A percentile compares a stretch with the other conserved stretches of the same genome.
These are phyloP conservation scores for Piper longum DNA, from an alignment of 164 flowering plant genomes.

Conservation along the genomic window DNA sequence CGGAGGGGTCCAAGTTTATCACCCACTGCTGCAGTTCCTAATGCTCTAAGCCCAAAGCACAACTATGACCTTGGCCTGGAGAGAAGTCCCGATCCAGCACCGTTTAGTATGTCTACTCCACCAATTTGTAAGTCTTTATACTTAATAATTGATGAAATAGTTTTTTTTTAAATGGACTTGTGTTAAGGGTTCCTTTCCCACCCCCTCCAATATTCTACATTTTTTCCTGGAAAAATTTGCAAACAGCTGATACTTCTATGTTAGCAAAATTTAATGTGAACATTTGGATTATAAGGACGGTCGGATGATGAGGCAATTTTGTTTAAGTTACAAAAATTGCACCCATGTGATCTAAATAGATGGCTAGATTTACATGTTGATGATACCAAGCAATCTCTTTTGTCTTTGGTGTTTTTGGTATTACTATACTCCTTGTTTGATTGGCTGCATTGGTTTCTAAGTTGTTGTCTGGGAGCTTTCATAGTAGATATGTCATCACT, in stretches of 20 bases:
- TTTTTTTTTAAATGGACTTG: too few relatives aligned
- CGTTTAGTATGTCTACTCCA: slow-evolving; percentile 14
- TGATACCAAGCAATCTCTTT: too few relatives aligned
- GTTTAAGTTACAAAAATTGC: not conserved
- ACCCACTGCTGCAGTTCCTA: slow-evolving; percentile 21
- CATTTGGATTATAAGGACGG: not conserved
- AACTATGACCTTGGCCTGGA: slow-evolving; percentile 6
- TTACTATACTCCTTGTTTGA: too few relatives aligned
- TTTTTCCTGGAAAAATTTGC: not conserved
- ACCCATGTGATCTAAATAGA: too few relatives aligned
- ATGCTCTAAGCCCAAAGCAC: slow-evolving; percentile 16
- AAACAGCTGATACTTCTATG: not conserved
- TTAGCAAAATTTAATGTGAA: not conserved
- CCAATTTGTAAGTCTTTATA: slow-evolving; percentile 31
- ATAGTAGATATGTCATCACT: not conserved
- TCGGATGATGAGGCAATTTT: not conserved
- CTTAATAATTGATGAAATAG: too few relatives aligned
- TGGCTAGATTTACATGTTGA: too few relatives aligned
- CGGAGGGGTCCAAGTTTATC: slow-evolving; percentile 18
- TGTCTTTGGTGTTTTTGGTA: too few relatives aligned
- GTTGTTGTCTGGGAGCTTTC: not conserved
- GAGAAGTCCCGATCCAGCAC: slow-evolving; percentile 7
- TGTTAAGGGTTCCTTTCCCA: too few relatives aligned
- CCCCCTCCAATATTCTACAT: not conserved
- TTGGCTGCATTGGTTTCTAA: not conserved